These are phyloP conservation scores for Leucogyrophana mollusca DNA, from an alignment of 768 basidiomycete genomes.

Conservation along the genomic window DNA sequence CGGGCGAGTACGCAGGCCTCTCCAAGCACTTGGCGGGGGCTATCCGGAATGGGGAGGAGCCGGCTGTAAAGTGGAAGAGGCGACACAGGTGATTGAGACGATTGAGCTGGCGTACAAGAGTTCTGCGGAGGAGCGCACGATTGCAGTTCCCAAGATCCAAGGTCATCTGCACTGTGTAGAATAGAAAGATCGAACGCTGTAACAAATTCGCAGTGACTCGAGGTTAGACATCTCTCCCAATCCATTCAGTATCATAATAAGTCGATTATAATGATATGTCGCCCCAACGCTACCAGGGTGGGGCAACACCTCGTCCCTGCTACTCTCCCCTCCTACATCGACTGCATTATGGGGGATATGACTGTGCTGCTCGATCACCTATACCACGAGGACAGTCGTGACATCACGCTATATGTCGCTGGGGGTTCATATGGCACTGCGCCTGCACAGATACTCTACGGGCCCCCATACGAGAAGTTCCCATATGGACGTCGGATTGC, in stretches of 20 bases:
- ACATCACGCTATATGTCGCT: conserved; percentile 47
- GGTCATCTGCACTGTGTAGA: too few species aligned
- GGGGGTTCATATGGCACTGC: conserved; percentile 57
- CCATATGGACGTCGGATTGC: conserved; percentile 46
- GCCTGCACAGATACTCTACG: conserved; percentile 56
- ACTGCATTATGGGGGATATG: conserved; percentile 43
- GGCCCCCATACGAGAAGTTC: conserved; percentile 48
- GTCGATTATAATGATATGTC: too few species aligned
- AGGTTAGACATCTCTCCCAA: too few species aligned
- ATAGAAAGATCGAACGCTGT: neutral
- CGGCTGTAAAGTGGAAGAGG: conserved; percentile 72
- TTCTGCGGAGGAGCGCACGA: conserved; percentile 55
- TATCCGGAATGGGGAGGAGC: conserved; percentile 53
- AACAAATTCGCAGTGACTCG: too few species aligned
- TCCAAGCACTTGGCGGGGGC: conserved; percentile 66
- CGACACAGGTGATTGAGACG: conserved; percentile 69
- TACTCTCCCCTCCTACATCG: conserved; percentile 35
- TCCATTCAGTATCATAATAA: too few species aligned
- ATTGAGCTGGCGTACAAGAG: conserved; percentile 74
- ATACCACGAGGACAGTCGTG: conserved; percentile 35
- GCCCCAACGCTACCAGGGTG: conserved; percentile 58
- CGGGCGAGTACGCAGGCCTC: conserved; percentile 58
- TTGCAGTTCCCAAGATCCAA: conserved; percentile 27
- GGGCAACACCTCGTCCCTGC: conserved; percentile 50
- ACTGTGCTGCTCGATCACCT: conserved; percentile 49